Evolutionary conservation across 176 grass and related monocot genomes (phyloP).

Genomic region (Musa beccarii): DNA sequence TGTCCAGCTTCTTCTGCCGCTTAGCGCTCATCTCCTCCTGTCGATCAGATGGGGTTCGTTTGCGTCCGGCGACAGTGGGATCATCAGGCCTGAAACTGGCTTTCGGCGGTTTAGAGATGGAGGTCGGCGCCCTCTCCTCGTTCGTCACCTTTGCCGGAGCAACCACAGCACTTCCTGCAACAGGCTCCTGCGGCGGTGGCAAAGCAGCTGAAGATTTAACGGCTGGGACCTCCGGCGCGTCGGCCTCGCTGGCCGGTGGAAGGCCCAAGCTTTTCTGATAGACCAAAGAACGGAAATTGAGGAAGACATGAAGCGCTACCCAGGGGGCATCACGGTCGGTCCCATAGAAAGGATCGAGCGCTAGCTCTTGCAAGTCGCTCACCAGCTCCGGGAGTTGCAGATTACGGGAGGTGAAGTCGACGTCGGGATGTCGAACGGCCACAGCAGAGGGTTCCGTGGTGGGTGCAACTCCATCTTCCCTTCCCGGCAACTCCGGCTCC

Average conservation of each 20-base stretch:
- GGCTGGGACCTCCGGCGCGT: constrained; percentile 8
- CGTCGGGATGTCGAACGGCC: not conserved
- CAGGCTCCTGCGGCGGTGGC: not conserved
- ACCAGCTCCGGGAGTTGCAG: constrained; percentile 50
- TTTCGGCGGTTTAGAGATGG: constrained; percentile 30
- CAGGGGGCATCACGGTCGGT: constrained; percentile 34
- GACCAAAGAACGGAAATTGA: constrained; percentile 61
- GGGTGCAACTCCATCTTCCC: not conserved
- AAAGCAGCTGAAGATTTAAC: not conserved
- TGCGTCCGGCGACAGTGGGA: constrained; percentile 37
- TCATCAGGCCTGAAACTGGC: constrained; percentile 24
- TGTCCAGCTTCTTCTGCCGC: constrained; percentile 69
- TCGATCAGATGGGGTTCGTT: constrained; percentile 49
- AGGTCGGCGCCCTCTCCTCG: constrained; percentile 6
- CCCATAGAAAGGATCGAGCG: constrained; percentile 44
- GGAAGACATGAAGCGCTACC: constrained; percentile 37
- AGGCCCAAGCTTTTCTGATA: constrained; percentile 77
- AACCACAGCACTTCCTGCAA: not conserved
- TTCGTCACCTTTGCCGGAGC: constrained; percentile 13
- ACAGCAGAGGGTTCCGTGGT: not conserved
- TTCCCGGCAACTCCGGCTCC: not conserved
- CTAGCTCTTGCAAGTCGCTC: constrained; percentile 59
- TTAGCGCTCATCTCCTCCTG: constrained; percentile 62
- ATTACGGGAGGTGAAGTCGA: constrained; percentile 17
- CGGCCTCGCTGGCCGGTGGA: constrained; percentile 36